phyloP scores from a whole-genome alignment of 1,284 basidiomycete species.

The Puccinia triticina region DNA sequence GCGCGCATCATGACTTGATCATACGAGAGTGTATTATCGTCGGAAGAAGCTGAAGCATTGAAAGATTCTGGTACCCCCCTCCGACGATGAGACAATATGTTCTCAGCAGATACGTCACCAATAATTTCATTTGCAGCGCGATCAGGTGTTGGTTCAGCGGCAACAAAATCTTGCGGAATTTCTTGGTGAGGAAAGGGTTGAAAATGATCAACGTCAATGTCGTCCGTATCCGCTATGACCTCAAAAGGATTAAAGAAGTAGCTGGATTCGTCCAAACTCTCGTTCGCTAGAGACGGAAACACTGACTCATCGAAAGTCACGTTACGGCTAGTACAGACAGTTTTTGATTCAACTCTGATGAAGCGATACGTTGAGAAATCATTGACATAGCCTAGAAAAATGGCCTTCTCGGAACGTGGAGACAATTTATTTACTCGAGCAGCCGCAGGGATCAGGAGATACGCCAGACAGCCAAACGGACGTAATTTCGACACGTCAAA shows the following conservation, averaged over 20 bases:
- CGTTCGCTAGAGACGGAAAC: not conserved
- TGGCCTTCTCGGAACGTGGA: not conserved
- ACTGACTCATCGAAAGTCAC: not conserved
- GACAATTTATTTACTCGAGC: not conserved
- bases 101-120: not conserved
- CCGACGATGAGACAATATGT: not conserved
- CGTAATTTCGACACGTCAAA: no score
- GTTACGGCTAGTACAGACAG: not conserved
- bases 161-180: no score
- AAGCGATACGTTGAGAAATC: no score
- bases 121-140: no score
- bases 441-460: not conserved
- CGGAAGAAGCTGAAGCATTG: not conserved
- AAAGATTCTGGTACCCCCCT: not conserved
- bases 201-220: not conserved
- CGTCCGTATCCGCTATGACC: not conserved
- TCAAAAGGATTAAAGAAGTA: not conserved
- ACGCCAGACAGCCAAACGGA: not conserved
- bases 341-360: no score
- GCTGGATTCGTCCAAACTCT: not conserved
- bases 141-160: no score
- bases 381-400: conserved; percentile 1
- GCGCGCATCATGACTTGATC: no score
- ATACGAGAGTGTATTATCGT: not conserved
- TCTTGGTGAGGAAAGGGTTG: no score